These are phyloP conservation scores for Russula dissimulans DNA, from an alignment of 768 basidiomycete species.

Conservation along the genomic window DNA sequence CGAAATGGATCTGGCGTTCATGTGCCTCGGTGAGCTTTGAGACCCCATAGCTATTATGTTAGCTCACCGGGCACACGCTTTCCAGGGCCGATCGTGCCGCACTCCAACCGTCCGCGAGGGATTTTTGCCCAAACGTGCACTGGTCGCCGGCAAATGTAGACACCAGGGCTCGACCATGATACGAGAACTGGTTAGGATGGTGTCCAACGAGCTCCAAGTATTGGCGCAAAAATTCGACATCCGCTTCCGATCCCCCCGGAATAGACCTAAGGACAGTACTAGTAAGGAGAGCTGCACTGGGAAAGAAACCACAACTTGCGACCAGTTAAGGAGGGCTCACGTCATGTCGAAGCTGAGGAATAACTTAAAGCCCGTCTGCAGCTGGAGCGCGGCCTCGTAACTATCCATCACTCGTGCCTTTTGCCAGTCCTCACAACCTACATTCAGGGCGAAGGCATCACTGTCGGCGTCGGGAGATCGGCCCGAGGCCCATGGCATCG, in stretches of 20 bases:
- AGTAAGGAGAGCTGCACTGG: neutral
- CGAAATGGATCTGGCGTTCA: slow-evolving; percentile 24
- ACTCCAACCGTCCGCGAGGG: slow-evolving; percentile 24
- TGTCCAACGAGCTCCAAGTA: slow-evolving; percentile 25
- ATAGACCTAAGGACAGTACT: slow-evolving; percentile 26
- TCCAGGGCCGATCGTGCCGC: slow-evolving; percentile 23
- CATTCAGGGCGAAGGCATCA: slow-evolving; percentile 19
- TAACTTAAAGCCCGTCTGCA: slow-evolving; percentile 27
- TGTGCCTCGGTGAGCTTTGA: neutral
- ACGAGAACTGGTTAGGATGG: slow-evolving; percentile 28
- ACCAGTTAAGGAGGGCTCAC: slow-evolving; percentile 12
- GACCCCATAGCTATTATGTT: too few species aligned
- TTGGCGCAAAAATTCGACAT: slow-evolving; percentile 19
- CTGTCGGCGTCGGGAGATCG: neutral
- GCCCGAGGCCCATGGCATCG: neutral
- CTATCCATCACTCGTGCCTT: slow-evolving; percentile 17
- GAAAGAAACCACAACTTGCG: too few species aligned
- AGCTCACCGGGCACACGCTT: slow-evolving; percentile 26
- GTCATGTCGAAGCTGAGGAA: slow-evolving; percentile 34
- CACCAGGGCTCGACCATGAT: slow-evolving; percentile 26
- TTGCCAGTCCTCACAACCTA: slow-evolving; percentile 25
- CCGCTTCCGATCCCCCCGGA: slow-evolving; percentile 11
- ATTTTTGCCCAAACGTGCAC: slow-evolving; percentile 26
- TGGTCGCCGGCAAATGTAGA: slow-evolving; percentile 33
- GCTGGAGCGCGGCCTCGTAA: slow-evolving; percentile 46